phyloP scores from a whole-genome alignment of 805 yeast genomes.

The Dipodascopsis uninucleata region DNA sequence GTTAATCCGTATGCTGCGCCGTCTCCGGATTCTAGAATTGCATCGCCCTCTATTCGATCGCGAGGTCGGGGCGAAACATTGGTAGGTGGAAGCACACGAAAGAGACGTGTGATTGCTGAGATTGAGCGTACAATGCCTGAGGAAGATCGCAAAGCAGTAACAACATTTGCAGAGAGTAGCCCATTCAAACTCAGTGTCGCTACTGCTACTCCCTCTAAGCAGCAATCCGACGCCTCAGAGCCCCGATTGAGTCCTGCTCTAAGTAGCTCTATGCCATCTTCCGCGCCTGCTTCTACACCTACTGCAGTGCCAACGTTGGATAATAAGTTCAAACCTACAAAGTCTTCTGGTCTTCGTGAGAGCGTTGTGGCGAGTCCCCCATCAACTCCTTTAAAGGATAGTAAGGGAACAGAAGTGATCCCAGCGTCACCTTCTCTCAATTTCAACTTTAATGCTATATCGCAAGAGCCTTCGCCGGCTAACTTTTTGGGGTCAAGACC shows the following conservation, averaged over 20 bases:
- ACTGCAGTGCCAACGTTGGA: slow-evolving; percentile 6
- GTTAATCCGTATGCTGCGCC: slow-evolving; percentile 45
- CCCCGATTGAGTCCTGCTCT: not conserved
- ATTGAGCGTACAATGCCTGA: slow-evolving; percentile 20
- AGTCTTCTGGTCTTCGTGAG: slow-evolving; percentile 20
- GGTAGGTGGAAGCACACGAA: slow-evolving; percentile 6
- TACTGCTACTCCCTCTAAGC: slow-evolving; percentile 16
- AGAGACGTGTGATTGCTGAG: slow-evolving; percentile 13
- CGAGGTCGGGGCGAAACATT: slow-evolving; percentile 10
- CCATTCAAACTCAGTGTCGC: slow-evolving; percentile 18
- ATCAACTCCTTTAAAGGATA: slow-evolving; percentile 4
- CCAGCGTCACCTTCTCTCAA: not conserved
- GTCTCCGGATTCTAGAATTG: not conserved
- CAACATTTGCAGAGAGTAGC: not conserved
- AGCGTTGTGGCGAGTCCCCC: slow-evolving; percentile 21
- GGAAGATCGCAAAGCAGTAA: slow-evolving; percentile 5
- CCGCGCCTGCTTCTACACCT: not conserved
- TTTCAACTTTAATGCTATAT: not conserved
- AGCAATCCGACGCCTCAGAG: not conserved
- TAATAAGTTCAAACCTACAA: slow-evolving; percentile 17
- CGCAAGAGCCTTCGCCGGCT: not conserved
- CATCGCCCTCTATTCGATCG: slow-evolving; percentile 10
- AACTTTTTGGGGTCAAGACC: too few relatives aligned
- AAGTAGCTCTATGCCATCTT: not conserved
- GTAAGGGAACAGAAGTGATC: not conserved